Evolutionary conservation across 345 rosid species (phyloP).

Genomic region (Cardamine occulta): DNA sequence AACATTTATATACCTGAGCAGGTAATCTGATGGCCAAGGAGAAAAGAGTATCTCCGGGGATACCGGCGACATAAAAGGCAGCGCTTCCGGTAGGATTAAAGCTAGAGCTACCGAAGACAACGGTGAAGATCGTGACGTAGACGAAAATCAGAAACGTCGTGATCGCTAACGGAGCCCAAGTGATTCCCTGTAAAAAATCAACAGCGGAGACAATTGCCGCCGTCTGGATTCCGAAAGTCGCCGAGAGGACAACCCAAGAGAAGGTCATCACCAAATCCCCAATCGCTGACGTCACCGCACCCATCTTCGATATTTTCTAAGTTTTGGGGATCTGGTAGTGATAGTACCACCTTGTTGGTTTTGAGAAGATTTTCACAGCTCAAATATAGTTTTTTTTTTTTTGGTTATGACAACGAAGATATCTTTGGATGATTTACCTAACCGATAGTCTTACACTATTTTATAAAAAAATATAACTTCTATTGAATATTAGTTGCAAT

Average conservation of each 20-base stretch:
- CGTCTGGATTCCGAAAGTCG: conserved; percentile 70
- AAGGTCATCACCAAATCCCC: conserved; percentile 75
- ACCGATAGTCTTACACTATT: neutral
- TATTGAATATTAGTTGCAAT: neutral
- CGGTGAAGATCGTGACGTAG: conserved; percentile 65
- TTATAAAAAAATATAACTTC: neutral
- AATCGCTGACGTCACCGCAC: conserved; percentile 64
- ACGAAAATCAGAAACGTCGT: conserved; percentile 60
- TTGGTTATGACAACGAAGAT: conserved; percentile 4
- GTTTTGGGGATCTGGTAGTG: conserved; percentile 33
- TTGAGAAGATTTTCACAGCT: conserved; percentile 22
- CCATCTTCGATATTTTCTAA: conserved; percentile 47
- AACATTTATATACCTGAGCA: conserved; percentile 63
- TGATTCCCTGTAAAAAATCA: conserved; percentile 51
- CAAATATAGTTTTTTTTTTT: conserved; percentile 1
- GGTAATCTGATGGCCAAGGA: conserved; percentile 92
- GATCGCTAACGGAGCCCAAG: conserved; percentile 63
- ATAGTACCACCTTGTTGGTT: neutral
- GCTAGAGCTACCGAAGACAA: conserved; percentile 86
- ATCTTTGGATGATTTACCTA: conserved; percentile 42
- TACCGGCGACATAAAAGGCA: conserved; percentile 83
- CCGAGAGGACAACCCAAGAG: conserved; percentile 75
- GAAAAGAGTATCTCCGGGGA: conserved; percentile 73
- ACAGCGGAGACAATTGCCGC: conserved; percentile 50
- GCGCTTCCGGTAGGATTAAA: conserved; percentile 88